Conservation (phyloP, 179 eudicot species). For the Silene noctiflora region DNA sequence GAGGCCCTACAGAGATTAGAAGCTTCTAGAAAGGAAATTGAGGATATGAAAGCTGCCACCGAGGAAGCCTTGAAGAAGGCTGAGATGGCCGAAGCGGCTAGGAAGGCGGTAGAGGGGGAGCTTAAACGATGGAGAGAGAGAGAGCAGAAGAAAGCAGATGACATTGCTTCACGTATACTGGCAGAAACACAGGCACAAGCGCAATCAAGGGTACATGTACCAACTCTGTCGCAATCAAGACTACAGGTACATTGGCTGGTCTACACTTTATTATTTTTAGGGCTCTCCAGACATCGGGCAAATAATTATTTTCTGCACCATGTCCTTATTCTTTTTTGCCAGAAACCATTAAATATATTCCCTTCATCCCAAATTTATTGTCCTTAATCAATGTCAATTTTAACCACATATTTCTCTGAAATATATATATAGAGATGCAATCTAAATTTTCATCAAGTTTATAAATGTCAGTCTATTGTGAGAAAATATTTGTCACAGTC, state of each 20-base stretch:
- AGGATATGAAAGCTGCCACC: conserved; percentile 53
- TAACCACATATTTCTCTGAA: too few relatives aligned
- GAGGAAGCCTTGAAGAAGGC: conserved; percentile 67
- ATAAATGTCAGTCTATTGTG: too few relatives aligned
- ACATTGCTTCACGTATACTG: conserved; percentile 64
- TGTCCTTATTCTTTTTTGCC: too few relatives aligned
- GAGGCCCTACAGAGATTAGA: conserved; percentile 58
- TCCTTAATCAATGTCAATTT: too few relatives aligned
- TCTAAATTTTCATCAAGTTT: too few relatives aligned
- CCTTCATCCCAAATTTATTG: too few relatives aligned
- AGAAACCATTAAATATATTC: too few relatives aligned
- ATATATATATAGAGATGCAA: too few relatives aligned
- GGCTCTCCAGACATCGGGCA: too few relatives aligned
- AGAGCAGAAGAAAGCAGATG: conserved; percentile 86
- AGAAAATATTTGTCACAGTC: too few relatives aligned
- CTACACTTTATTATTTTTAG: background rate
- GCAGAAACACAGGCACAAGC: conserved; percentile 42
- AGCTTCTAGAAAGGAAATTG: conserved; percentile 55
- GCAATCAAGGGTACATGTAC: conserved; percentile 19
- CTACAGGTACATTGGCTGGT: background rate
- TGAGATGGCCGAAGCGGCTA: conserved; percentile 83
- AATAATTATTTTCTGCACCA: too few relatives aligned
- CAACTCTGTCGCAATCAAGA: conserved; percentile 9
- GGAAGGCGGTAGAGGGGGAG: conserved; percentile 82
- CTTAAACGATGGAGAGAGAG: conserved; percentile 76